Percentiles rank a stretch among this genome's conserved stretches.
Evolutionary conservation across 1,284 basidiomycete genomes (phyloP).

Genomic region (Marasmius fiardii): DNA sequence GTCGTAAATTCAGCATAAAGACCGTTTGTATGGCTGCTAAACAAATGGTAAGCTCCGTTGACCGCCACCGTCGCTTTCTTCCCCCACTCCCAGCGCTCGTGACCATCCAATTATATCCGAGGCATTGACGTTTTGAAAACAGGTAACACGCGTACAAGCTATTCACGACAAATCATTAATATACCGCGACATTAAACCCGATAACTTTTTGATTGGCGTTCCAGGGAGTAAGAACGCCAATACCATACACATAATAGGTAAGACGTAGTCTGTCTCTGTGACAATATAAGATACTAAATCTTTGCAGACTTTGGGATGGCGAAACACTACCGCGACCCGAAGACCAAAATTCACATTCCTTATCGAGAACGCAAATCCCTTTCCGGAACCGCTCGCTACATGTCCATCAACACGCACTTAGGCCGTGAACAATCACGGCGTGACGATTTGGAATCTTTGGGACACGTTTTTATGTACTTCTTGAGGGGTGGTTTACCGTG

Average conservation of each 20-base stretch:
- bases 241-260: slow-evolving; percentile 88
- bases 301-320: slow-evolving; percentile 94
- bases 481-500: slow-evolving; percentile 90
- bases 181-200: slow-evolving; percentile 98
- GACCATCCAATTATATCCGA: background rate
- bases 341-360: slow-evolving; percentile 96
- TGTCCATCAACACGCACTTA: slow-evolving; percentile 98
- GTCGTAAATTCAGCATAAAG: slow-evolving; percentile 96
- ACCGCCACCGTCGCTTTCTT: slow-evolving; percentile 9
- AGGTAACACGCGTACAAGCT: slow-evolving; percentile 96
- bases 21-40: slow-evolving; percentile 98
- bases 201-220: slow-evolving; percentile 97
- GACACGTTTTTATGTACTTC: slow-evolving; percentile 99
- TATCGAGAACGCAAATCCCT: slow-evolving; percentile 98
- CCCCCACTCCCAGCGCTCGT: background rate
- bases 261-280: slow-evolving; percentile 21
- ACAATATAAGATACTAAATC: background rate
- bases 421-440: slow-evolving; percentile 89
- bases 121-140: slow-evolving; percentile 5
- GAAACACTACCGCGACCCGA: slow-evolving; percentile 98
- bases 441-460: slow-evolving; percentile 92
- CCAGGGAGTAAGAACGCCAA: slow-evolving; percentile 92
- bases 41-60: slow-evolving; percentile 79
- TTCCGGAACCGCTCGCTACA: slow-evolving; percentile 97
- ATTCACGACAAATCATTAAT: slow-evolving; percentile 99